phyloP scores from a whole-genome alignment of 805 yeast genomes.

The Cyberlindnera samutprakarnensis region DNA sequence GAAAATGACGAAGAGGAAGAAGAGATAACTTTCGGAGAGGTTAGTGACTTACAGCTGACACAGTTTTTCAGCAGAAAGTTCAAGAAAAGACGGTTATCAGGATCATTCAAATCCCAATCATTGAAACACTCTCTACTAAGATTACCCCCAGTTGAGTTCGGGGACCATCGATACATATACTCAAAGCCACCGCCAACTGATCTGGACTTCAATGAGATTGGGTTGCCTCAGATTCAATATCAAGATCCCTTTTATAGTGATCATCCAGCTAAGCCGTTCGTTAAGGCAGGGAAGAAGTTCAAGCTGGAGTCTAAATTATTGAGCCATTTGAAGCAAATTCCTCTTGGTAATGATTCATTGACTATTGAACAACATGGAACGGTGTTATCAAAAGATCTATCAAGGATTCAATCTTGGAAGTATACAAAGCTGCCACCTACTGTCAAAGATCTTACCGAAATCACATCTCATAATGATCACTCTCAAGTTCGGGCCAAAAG shows the following conservation, averaged over 20 bases:
- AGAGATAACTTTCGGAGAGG: conserved; percentile 6
- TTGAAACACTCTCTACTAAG: neutral
- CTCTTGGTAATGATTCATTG: conserved; percentile 16
- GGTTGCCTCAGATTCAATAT: conserved; percentile 46
- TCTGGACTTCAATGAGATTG: conserved; percentile 38
- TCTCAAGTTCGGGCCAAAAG: conserved; percentile 49
- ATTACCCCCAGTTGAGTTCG: neutral
- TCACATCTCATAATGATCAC: conserved; percentile 7
- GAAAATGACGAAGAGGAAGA: conserved; percentile 1
- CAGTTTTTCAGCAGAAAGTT: conserved; percentile 1
- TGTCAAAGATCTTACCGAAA: conserved; percentile 24
- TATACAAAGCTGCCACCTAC: conserved; percentile 44
- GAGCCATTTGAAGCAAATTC: conserved; percentile 24
- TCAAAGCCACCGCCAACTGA: conserved; percentile 8
- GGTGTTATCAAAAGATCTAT: neutral
- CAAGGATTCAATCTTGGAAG: conserved; percentile 30
- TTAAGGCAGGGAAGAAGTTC: conserved; percentile 62
- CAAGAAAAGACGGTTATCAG: neutral
- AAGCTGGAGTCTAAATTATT: conserved; percentile 34
- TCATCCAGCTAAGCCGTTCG: conserved; percentile 41
- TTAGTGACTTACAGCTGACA: conserved; percentile 2
- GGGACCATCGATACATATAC: conserved; percentile 5
- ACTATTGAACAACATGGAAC: neutral
- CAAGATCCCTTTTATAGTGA: conserved; percentile 57
- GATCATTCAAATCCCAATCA: neutral